Evolutionary conservation across 2,329 filamentous ascomycete species (phyloP).

Genomic region (Xylaria sp.): DNA sequence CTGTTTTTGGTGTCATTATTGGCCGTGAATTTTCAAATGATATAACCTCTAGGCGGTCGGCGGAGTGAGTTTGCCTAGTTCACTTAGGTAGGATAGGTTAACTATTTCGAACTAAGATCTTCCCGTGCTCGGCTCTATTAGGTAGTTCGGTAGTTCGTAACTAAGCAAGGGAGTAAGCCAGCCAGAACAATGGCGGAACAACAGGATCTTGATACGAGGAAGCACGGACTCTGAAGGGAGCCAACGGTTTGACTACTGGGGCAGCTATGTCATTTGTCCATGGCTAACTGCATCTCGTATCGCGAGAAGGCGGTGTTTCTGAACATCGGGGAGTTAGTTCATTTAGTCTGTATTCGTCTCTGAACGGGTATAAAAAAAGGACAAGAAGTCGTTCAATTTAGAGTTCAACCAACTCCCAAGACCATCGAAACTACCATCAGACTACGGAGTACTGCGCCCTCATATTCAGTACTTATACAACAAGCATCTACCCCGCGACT

Average conservation of each 20-base stretch:
- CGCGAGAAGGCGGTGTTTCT: neutral
- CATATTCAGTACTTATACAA: no score
- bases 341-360: neutral
- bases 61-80: neutral
- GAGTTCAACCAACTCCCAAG: slow-evolving; percentile 20
- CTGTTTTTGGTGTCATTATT: slow-evolving; percentile 3
- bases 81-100: no score
- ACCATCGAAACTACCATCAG: slow-evolving; percentile 8
- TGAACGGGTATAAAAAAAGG: slow-evolving; percentile 11
- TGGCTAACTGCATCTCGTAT: slow-evolving; percentile 22
- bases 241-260: neutral
- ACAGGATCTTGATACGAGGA: slow-evolving; percentile 18
- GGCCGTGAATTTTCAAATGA: neutral
- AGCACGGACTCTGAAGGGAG: slow-evolving; percentile 21
- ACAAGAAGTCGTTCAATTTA: neutral
- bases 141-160: slow-evolving; percentile 10
- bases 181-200: slow-evolving; percentile 1
- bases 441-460: neutral
- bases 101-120: neutral
- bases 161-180: slow-evolving; percentile 14
- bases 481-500: no score
- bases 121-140: neutral
- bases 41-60: neutral
- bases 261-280: neutral
- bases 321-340: neutral